A percentile compares a stretch with the other conserved stretches of the same genome.
Evolutionary conservation across 2,329 filamentous ascomycete genomes (phyloP).

Genomic region (Herpotrichia juniperi): DNA sequence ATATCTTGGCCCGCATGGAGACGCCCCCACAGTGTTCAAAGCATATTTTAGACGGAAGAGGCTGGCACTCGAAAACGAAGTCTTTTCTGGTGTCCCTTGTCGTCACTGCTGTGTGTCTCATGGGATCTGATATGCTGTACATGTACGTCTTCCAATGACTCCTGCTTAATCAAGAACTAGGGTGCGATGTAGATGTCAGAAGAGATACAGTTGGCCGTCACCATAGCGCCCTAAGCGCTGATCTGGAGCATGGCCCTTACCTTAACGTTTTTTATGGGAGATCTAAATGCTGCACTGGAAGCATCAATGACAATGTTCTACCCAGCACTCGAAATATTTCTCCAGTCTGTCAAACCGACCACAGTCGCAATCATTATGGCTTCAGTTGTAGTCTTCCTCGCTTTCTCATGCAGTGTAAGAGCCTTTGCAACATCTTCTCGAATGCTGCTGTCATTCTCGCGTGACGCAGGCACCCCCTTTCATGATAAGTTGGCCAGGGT

Average conservation of each 20-base stretch:
- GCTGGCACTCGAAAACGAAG: slow-evolving; percentile 48
- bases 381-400: too few relatives aligned
- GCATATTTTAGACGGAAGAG: slow-evolving; percentile 50
- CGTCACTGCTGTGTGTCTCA: slow-evolving; percentile 8
- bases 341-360: slow-evolving; percentile 1
- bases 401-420: slow-evolving; percentile 48
- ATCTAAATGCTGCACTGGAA: slow-evolving; percentile 2
- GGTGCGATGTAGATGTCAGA: slow-evolving; percentile 8
- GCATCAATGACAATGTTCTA: slow-evolving; percentile 3
- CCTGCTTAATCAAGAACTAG: background rate
- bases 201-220: slow-evolving; percentile 10
- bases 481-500: slow-evolving; percentile 35
- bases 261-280: slow-evolving; percentile 5
- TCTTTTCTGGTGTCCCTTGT: slow-evolving; percentile 43
- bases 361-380: background rate
- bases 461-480: slow-evolving; percentile 51
- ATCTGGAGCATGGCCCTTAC: slow-evolving; percentile 4
- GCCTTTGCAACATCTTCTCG: slow-evolving; percentile 49
- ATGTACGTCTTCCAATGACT: slow-evolving; percentile 9
- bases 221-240: slow-evolving; percentile 6
- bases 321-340: slow-evolving; percentile 3
- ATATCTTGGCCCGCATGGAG: slow-evolving; percentile 30
- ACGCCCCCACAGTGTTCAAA: slow-evolving; percentile 48
- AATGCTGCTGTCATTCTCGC: slow-evolving; percentile 52
- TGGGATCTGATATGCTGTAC: slow-evolving; percentile 35